A percentile compares a stretch with the other conserved stretches of the same genome.
Conservation (phyloP, 768 basidiomycete genomes). For the Lactifluus volemus region DNA sequence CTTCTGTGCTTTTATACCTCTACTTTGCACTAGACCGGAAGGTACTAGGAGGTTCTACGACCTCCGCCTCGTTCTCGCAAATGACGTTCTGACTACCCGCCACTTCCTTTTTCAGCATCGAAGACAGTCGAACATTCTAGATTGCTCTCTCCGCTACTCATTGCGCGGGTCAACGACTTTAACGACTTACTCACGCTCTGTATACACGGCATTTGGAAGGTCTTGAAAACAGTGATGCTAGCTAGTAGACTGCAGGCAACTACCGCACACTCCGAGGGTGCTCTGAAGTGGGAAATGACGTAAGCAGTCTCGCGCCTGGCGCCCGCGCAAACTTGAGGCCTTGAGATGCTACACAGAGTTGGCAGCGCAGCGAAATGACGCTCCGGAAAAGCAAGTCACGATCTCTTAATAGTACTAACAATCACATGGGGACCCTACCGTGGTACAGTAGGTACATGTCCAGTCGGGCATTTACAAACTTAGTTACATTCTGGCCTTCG, state of each 20-base stretch:
- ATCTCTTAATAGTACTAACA: not conserved
- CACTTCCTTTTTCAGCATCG: not conserved
- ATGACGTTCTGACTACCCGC: not conserved
- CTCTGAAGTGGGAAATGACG: too few relatives aligned
- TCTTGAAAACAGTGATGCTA: too few relatives aligned
- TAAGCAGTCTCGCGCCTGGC: too few relatives aligned
- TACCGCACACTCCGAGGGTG: too few relatives aligned
- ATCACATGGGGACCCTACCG: not conserved
- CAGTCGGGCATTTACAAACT: not conserved
- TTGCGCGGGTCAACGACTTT: not conserved
- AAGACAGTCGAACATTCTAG: not conserved
- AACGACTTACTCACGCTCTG: not conserved
- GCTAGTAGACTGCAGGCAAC: too few relatives aligned
- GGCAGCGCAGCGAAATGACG: too few relatives aligned
- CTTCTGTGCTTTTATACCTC: not conserved
- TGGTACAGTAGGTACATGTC: not conserved
- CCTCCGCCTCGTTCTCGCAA: not conserved
- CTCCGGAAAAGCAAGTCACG: too few relatives aligned
- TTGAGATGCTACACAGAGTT: too few relatives aligned
- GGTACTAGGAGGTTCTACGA: not conserved
- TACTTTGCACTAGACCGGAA: not conserved
- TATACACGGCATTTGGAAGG: not conserved
- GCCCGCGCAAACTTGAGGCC: too few relatives aligned
- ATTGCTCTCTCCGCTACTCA: not conserved
- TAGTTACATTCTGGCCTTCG: not conserved